phyloP scores from a whole-genome alignment of 2,329 filamentous ascomycete species.

The Paraphaeosphaeria minitans region DNA sequence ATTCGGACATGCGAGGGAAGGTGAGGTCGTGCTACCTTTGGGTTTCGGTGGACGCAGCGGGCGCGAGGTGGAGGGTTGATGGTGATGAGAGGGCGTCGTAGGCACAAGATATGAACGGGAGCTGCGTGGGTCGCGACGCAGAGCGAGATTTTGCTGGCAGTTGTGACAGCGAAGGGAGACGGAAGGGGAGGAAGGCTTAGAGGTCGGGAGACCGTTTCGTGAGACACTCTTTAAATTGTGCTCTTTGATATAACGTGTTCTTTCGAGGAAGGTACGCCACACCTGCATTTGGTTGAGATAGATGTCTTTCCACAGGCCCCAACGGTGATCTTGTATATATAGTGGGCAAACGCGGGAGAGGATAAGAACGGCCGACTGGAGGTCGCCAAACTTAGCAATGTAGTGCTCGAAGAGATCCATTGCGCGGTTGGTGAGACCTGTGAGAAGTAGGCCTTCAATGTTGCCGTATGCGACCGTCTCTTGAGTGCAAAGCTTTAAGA shows the following conservation, averaged over 20 bases:
- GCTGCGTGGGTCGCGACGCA: constrained; percentile 35
- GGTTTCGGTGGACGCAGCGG: constrained; percentile 15
- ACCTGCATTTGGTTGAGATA: constrained; percentile 73
- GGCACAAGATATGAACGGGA: constrained; percentile 30
- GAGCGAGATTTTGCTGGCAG: constrained; percentile 65
- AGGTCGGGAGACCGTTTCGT: constrained; percentile 65
- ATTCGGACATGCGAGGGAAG: constrained; percentile 62
- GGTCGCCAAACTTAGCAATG: constrained; percentile 74
- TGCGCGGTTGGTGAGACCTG: constrained; percentile 73
- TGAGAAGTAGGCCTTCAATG: constrained; percentile 77
- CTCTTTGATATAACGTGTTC: constrained; percentile 78
- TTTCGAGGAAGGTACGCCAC: constrained; percentile 72
- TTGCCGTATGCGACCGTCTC: constrained; percentile 69
- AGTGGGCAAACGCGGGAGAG: constrained; percentile 74
- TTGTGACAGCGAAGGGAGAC: constrained; percentile 78
- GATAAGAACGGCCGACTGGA: constrained; percentile 78
- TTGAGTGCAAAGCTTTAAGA: constrained; percentile 59
- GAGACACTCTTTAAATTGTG: constrained; percentile 71
- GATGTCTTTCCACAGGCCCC: constrained; percentile 76
- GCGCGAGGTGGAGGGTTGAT: constrained; percentile 2
- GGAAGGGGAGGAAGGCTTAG: constrained; percentile 67
- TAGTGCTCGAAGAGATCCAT: constrained; percentile 79
- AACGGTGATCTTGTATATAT: constrained; percentile 78
- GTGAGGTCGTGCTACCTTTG: constrained; percentile 38
- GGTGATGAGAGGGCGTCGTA: constrained; percentile 7